Conservation (phyloP, 352 stramenopile species). For the Pythium folliculosum region DNA sequence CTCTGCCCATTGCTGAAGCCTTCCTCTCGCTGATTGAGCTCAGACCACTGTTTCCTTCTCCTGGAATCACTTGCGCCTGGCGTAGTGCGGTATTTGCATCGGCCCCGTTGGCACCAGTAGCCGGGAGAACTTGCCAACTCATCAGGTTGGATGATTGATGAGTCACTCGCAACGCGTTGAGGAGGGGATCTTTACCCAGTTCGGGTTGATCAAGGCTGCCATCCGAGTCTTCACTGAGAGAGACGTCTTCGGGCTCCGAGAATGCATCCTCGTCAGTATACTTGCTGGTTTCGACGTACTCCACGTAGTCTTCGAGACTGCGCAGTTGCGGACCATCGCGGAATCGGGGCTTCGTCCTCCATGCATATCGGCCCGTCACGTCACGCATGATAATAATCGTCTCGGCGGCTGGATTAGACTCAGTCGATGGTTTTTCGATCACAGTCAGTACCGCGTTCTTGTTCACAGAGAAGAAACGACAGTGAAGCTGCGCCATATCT, state of each 20-base stretch:
- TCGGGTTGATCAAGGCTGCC: slow-evolving; percentile 39
- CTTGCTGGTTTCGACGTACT: slow-evolving; percentile 31
- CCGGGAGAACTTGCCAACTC: slow-evolving; percentile 58
- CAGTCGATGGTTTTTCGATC: slow-evolving; percentile 69
- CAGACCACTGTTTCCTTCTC: slow-evolving; percentile 77
- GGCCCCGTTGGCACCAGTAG: slow-evolving; percentile 12
- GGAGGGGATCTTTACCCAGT: slow-evolving; percentile 49
- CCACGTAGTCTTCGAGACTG: slow-evolving; percentile 62
- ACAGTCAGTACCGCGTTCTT: slow-evolving; percentile 79
- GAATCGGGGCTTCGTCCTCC: slow-evolving; percentile 74
- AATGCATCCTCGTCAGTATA: slow-evolving; percentile 27
- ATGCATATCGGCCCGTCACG: slow-evolving; percentile 74
- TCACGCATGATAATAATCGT: slow-evolving; percentile 84
- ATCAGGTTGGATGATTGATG: slow-evolving; percentile 64
- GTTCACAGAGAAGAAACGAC: slow-evolving; percentile 83
- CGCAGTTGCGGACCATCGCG: slow-evolving; percentile 52
- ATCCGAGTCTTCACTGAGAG: slow-evolving; percentile 25
- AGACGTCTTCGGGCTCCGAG: slow-evolving; percentile 9
- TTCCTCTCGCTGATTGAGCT: slow-evolving; percentile 67
- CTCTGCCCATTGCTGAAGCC: slow-evolving; percentile 46
- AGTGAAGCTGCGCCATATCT: slow-evolving; percentile 49
- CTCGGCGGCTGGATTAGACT: slow-evolving; percentile 31
- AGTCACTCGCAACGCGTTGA: slow-evolving; percentile 65
- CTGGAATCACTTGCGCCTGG: slow-evolving; percentile 39
- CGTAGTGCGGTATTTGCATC: slow-evolving; percentile 23